phyloP scores from a whole-genome alignment of 192 early-diverging fungal species.

The Entomortierella beljakovae region DNA sequence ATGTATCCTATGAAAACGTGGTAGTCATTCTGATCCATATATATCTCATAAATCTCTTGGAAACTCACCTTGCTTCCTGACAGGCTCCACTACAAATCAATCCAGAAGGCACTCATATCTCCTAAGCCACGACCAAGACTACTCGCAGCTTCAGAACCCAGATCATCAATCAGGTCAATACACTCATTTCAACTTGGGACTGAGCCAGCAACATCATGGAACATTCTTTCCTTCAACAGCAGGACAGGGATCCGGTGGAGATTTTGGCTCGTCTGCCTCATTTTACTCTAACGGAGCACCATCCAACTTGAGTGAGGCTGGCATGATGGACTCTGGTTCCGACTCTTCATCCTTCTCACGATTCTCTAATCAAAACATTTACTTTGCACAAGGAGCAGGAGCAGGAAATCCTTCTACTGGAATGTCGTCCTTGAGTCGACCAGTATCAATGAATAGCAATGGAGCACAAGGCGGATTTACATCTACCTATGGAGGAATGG shows the following conservation, averaged over 20 bases:
- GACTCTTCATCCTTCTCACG: constrained; percentile 34
- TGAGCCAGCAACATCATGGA: constrained; percentile 33
- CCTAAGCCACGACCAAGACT: constrained; percentile 45
- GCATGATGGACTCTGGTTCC: constrained; percentile 32
- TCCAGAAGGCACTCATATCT: constrained; percentile 45
- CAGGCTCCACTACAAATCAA: constrained; percentile 5
- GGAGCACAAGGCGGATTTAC: constrained; percentile 3
- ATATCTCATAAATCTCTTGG: constrained; percentile 43
- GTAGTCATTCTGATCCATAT: constrained; percentile 26
- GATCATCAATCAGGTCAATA: constrained; percentile 18
- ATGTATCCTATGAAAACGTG: constrained; percentile 23
- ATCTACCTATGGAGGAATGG: constrained; percentile 8
- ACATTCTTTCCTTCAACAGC: constrained; percentile 30
- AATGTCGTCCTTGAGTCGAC: neutral
- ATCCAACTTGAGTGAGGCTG: constrained; percentile 5
- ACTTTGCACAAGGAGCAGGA: constrained; percentile 25
- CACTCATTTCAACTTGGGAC: constrained; percentile 14
- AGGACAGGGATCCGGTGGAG: constrained; percentile 21
- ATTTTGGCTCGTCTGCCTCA: constrained; percentile 33
- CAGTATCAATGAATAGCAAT: constrained; percentile 21
- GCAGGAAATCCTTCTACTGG: neutral
- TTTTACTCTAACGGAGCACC: constrained; percentile 31
- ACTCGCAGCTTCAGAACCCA: constrained; percentile 21
- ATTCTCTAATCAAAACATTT: constrained; percentile 35
- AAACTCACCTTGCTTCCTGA: constrained; percentile 19